Percentiles rank a stretch among this genome's conserved stretches.
Evolutionary conservation across 2,329 filamentous ascomycete species (phyloP).

Genomic region (Penicillium hesseltinei): DNA sequence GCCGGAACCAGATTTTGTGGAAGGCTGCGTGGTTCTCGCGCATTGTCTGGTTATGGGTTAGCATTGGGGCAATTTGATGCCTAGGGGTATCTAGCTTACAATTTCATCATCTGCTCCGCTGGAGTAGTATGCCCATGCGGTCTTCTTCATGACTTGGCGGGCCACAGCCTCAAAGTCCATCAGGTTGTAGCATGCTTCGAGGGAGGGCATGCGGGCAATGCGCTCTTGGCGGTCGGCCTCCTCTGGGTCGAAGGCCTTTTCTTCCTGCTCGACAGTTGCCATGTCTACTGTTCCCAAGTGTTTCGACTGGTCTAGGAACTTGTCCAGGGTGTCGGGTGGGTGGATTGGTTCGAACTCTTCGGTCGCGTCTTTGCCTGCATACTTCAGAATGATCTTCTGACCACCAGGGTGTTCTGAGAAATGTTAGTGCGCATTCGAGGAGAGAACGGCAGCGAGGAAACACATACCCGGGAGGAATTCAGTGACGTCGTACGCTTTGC

Average conservation of each 20-base stretch:
- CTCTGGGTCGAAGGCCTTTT: conserved; percentile 66
- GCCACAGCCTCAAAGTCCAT: conserved; percentile 96
- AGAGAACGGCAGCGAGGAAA: neutral
- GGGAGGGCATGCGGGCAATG: conserved; percentile 69
- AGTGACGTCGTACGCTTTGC: conserved; percentile 85
- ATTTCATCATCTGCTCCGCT: conserved; percentile 89
- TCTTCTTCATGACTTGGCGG: conserved; percentile 87
- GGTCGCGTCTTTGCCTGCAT: conserved; percentile 91
- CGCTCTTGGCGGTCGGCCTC: conserved; percentile 74
- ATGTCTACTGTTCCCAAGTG: conserved; percentile 90
- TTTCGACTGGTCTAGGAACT: conserved; percentile 79
- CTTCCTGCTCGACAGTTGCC: conserved; percentile 68
- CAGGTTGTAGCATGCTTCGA: conserved; percentile 89
- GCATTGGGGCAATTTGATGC: neutral
- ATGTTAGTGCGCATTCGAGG: neutral
- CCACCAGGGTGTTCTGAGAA: conserved; percentile 77
- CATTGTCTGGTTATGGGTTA: conserved; percentile 63
- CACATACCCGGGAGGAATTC: conserved; percentile 71
- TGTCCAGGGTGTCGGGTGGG: conserved; percentile 79
- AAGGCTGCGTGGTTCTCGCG: conserved; percentile 94
- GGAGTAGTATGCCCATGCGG: conserved; percentile 96
- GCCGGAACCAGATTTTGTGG: conserved; percentile 97
- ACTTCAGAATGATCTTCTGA: conserved; percentile 91
- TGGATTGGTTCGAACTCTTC: conserved; percentile 88
- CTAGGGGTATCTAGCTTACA: conserved; percentile 46